Conservation (phyloP, 192 early-diverging fungal genomes). For the Coemansia sp. region DNA sequence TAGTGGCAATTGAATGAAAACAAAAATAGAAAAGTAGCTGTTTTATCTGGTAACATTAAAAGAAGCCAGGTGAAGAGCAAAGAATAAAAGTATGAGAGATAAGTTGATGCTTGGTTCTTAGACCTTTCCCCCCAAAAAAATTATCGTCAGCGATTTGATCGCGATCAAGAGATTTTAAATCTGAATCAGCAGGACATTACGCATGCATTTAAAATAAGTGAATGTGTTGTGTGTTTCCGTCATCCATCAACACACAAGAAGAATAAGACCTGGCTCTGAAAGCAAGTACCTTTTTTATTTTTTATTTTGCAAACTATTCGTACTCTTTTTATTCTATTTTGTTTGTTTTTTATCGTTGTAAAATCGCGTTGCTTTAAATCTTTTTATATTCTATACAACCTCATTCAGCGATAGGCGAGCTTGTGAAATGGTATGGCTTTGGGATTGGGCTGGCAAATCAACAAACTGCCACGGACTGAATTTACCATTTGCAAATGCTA, state of each 20-base stretch:
- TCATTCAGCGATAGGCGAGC: no score
- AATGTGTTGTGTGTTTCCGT: neutral
- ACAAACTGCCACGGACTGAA: neutral
- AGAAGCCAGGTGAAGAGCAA: neutral
- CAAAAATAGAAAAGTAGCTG: neutral
- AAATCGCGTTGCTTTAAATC: no score
- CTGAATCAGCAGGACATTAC: neutral
- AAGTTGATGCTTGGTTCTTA: neutral
- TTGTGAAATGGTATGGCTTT: no score
- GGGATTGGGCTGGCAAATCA: no score
- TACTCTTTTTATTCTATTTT: no score
- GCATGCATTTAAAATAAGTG: neutral
- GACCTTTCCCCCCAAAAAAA: neutral
- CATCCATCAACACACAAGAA: no score
- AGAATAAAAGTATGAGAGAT: neutral
- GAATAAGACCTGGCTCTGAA: no score
- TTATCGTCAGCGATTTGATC: slow-evolving; percentile 1
- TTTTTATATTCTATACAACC: no score
- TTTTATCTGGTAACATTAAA: neutral
- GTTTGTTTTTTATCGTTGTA: no score
- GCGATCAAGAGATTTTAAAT: neutral
- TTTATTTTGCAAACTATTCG: no score
- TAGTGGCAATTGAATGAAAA: neutral
- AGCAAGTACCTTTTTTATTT: no score
- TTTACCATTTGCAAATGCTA: neutral